Conservation (phyloP, 495 filamentous ascomycete species). For the Darksidea phi region DNA sequence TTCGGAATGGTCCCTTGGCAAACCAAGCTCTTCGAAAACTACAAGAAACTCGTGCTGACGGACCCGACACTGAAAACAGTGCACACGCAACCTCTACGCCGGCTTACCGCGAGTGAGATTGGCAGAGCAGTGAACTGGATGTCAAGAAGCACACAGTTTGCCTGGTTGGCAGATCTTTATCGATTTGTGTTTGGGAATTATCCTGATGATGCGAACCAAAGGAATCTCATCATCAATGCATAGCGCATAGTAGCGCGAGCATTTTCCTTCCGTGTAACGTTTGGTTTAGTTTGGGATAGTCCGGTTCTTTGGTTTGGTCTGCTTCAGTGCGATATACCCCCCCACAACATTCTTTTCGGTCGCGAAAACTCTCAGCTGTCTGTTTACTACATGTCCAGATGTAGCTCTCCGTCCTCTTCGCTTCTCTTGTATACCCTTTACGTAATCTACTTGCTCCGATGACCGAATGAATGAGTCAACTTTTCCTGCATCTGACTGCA, state of each 20-base stretch:
- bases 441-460: too few relatives aligned
- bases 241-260: neutral
- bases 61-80: constrained; percentile 63
- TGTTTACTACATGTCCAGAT: neutral
- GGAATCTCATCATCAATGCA: constrained; percentile 33
- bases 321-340: constrained; percentile 5
- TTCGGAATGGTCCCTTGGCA: constrained; percentile 75
- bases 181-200: constrained; percentile 81
- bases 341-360: constrained; percentile 3
- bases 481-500: too few relatives aligned
- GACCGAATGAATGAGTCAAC: too few relatives aligned
- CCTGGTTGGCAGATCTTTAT: constrained; percentile 77
- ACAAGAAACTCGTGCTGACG: constrained; percentile 69
- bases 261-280: too few relatives aligned
- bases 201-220: constrained; percentile 62
- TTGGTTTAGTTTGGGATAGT: too few relatives aligned
- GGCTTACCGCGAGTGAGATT: constrained; percentile 66
- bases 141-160: constrained; percentile 63
- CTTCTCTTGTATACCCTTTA: too few relatives aligned
- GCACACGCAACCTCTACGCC: constrained; percentile 54
- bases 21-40: constrained; percentile 66
- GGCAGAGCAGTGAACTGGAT: constrained; percentile 74
- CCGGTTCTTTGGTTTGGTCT: neutral
- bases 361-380: neutral
- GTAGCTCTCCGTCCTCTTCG: too few relatives aligned